A percentile compares a stretch with the other conserved stretches of the same genome.
phyloP scores from a whole-genome alignment of 345 rosid species.

The Brassica rapa region DNA sequence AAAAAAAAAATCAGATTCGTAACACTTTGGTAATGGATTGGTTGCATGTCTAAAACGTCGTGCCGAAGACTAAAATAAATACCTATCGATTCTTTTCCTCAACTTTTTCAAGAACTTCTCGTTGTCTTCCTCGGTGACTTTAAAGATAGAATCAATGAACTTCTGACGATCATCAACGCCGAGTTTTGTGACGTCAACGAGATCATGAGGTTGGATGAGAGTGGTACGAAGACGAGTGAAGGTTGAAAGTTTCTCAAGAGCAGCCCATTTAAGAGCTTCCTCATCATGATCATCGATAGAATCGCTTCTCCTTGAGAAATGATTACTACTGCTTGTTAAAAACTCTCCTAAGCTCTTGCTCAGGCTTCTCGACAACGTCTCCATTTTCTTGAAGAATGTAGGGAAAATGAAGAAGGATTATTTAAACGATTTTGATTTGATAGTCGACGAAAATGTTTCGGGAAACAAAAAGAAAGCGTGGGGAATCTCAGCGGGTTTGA shows the following conservation, averaged over 20 bases:
- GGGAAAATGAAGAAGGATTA: not conserved
- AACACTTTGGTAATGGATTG: not conserved
- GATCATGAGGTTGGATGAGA: slow-evolving; percentile 49
- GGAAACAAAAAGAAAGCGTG: slow-evolving; percentile 35
- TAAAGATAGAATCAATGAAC: slow-evolving; percentile 76
- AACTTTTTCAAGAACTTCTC: slow-evolving; percentile 77
- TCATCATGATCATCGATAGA: slow-evolving; percentile 61
- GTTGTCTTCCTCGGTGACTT: slow-evolving; percentile 85
- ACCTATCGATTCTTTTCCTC: slow-evolving; percentile 77
- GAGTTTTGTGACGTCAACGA: slow-evolving; percentile 75
- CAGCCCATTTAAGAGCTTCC: slow-evolving; percentile 95
- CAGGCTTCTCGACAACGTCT: slow-evolving; percentile 43
- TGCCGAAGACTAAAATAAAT: slow-evolving; percentile 1
- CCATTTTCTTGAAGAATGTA: slow-evolving; percentile 17
- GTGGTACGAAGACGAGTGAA: slow-evolving; percentile 77
- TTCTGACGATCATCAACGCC: slow-evolving; percentile 62
- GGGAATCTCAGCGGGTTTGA: slow-evolving; percentile 11
- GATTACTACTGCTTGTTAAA: slow-evolving; percentile 30
- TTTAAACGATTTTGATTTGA: slow-evolving; percentile 11
- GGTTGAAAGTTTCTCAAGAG: slow-evolving; percentile 82
- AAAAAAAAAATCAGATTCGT: not conserved
- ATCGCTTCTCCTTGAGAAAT: slow-evolving; percentile 46
- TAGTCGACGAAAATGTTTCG: slow-evolving; percentile 19
- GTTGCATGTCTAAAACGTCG: not conserved
- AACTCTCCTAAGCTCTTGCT: slow-evolving; percentile 65